phyloP scores from a whole-genome alignment of 768 basidiomycete species.

The Gautieria morchelliformis region DNA sequence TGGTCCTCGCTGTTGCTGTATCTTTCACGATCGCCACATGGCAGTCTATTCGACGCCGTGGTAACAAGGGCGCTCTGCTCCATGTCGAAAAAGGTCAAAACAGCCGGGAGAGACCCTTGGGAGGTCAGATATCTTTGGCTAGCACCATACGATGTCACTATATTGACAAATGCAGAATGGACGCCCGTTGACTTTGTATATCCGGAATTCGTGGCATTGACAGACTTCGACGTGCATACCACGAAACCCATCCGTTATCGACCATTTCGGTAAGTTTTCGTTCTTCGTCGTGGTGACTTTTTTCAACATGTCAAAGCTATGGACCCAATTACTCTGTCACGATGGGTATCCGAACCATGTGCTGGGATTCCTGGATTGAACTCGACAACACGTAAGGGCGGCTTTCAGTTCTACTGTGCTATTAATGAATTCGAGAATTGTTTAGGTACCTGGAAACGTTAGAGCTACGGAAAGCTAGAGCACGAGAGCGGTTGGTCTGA shows the following conservation, averaged over 20 bases:
- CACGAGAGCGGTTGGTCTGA: background rate
- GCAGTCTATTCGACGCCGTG: background rate
- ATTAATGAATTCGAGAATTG: background rate
- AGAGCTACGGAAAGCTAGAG: conserved; percentile 1
- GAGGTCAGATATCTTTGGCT: background rate
- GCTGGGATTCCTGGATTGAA: conserved; percentile 68
- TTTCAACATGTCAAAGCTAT: background rate
- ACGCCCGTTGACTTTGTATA: background rate
- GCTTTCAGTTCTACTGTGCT: background rate
- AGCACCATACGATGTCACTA: background rate
- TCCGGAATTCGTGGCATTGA: background rate
- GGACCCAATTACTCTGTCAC: conserved; percentile 22
- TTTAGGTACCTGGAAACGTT: conserved; percentile 3
- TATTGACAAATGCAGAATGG: conserved; percentile 1
- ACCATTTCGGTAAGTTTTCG: conserved; percentile 16
- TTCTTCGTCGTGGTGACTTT: background rate
- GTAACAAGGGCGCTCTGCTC: background rate
- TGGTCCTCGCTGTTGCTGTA: background rate
- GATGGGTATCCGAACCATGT: conserved; percentile 61
- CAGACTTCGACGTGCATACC: conserved; percentile 10
- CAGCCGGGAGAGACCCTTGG: background rate
- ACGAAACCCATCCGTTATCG: conserved; percentile 15
- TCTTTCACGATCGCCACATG: background rate
- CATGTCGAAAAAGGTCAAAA: background rate
- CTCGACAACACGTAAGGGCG: conserved; percentile 6